Evolutionary conservation across 1,284 basidiomycete species (phyloP), one percentile per base, ranked within the genome.

Genomic region (Leccinum huronense): DNA sequence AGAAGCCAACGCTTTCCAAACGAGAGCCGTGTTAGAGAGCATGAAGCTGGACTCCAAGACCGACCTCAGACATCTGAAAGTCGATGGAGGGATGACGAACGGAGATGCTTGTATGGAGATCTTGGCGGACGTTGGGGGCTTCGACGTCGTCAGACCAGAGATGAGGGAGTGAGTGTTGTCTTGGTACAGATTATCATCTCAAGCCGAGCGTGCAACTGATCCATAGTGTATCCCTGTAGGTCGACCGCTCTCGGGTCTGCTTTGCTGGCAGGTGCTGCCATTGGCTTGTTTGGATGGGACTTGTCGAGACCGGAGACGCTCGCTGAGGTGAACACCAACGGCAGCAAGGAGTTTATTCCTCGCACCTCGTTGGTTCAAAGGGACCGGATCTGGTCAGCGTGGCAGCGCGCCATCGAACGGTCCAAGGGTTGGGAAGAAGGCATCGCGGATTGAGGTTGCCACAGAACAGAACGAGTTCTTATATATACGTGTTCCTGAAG

Each of bases 211-310:
- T 31, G 36, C 6, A 27, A 51, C 23, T 51, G 23, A 51, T 27
- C 23, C 23, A 23, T 0, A 13, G 11, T 23, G 19, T 31, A 2
- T 27, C 23, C 23, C 0, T 31, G 30, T 66, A 93, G 91, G 76
- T 95, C 94, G 9, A 99, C 97, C 6, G 97, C 97, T 5, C 82
- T 99, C 48, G 97, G 97, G n/a, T 94, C 95, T 9, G 97, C 97
- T 19, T 80, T 99, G 51, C 86, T 98, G n/a, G 97, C 97, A 14
- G 97, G 93, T 14, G 86, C 92, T 51, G 95, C 97, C 1, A 84
- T 98, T 38, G 82, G 85, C 5, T 81, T 98, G 33, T 97, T 93
- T 71, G 97, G 95, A n/a, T 99, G 97, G 97, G 89, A 98, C 76
- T 78, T 98, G 63, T 83, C 80, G 66, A 85, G 87, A 61, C 95